Conservation (phyloP, 345 rosid species). For the Psidium guajava region DNA sequence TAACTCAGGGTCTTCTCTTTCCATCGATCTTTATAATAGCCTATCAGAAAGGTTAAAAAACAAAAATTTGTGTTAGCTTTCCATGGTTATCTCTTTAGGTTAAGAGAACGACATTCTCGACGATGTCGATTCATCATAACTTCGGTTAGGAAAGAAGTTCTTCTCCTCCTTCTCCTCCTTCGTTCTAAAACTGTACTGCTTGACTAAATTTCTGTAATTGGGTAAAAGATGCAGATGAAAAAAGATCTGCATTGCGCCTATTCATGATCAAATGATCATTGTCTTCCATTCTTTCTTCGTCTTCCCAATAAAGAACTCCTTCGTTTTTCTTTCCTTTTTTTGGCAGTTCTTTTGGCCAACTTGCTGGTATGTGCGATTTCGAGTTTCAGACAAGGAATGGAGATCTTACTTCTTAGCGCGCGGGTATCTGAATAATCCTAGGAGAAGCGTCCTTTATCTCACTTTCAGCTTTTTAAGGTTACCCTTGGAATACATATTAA, state of each 20-base stretch:
- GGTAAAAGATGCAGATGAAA: neutral
- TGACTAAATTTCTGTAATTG: neutral
- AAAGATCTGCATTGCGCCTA: neutral
- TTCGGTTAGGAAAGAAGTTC: neutral
- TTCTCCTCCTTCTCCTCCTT: neutral
- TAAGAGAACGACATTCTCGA: neutral
- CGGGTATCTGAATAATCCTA: neutral
- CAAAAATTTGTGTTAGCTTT: neutral
- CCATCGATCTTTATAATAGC: neutral
- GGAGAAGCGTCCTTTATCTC: neutral
- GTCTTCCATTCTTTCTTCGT: neutral
- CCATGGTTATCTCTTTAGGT: neutral
- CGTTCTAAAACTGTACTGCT: neutral
- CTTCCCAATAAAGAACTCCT: neutral
- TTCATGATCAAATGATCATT: neutral
- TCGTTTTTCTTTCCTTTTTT: neutral
- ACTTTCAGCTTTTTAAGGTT: neutral
- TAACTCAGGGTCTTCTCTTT: neutral
- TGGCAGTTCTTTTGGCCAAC: neutral
- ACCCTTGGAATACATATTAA: neutral
- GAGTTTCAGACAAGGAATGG: neutral
- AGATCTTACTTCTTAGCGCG: neutral
- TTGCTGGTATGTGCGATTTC: neutral
- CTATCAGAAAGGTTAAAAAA: neutral
- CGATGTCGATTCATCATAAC: neutral